Evolutionary conservation across 331 rosid genomes (phyloP), one percentile per base, ranked within the genome.

Genomic region (Quercus tomentella): DNA sequence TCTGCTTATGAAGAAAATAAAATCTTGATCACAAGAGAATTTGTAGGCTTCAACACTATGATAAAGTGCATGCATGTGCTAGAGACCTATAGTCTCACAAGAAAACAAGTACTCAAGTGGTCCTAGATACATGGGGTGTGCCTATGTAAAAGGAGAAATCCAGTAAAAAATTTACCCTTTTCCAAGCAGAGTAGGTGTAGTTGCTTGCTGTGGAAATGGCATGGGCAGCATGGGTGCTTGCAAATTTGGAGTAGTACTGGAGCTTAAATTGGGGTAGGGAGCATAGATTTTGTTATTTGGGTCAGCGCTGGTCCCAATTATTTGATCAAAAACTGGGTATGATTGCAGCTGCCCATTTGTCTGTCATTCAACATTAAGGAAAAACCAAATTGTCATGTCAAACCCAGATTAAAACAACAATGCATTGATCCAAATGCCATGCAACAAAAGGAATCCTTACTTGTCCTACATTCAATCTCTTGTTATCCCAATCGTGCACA

Each of bases 381-480:
- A 54, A 45, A 52, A 22, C 57, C 61, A 52, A 73, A 21, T 17
- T 73, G 49, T 49, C 7, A 14, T 9, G 16, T 73, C 17, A 73
- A 72, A 72, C 6, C 41, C 12, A 67, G 26, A 23, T 20, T 20
- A 35, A 30, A 67, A 67, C 49, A 33, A 20, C 26, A 67, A 35
- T 33, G 21, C 37, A n/a, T 8, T 28, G 30, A 67, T 35, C 72
- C 11, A 20, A 8, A 63, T 58, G 43, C 54, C 58, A 70, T 20
- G 30, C 26, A 55, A 68, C 22, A 21, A 58, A 41, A 7, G 21
- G 58, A 78, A 31, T 79, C 71, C 93, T 90, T 85, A 93, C 98
- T 88, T 78, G 90, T 82, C 99, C 99, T 35, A 89, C 70, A 75
- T 96, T 93, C 89, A 93, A 75, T 87, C 98, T 84, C 88, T 96